phyloP scores from a whole-genome alignment of 768 basidiomycete genomes.

The Xerocomellus chrysenteron region DNA sequence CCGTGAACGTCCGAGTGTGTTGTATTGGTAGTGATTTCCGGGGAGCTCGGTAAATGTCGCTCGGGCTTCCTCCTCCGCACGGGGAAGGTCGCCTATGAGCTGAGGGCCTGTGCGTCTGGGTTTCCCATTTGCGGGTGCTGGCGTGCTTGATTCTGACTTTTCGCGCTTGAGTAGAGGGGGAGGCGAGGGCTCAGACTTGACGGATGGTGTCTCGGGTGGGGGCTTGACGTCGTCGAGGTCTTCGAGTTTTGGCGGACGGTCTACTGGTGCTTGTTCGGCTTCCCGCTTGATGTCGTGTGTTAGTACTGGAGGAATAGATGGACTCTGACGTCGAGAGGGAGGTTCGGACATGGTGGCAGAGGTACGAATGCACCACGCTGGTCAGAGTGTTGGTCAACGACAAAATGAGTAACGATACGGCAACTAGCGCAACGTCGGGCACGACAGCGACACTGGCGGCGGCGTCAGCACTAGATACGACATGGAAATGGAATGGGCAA shows the following conservation, averaged over 20 bases:
- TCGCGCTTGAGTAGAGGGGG: constrained; percentile 32
- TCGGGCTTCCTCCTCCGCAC: constrained; percentile 71
- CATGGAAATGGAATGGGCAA: background rate
- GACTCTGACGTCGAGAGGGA: constrained; percentile 30
- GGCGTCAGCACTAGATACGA: constrained; percentile 13
- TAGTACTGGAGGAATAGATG: constrained; percentile 14
- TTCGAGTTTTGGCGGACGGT: constrained; percentile 16
- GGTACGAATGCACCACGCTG: constrained; percentile 12
- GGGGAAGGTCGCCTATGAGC: constrained; percentile 79
- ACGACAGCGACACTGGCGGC: constrained; percentile 13
- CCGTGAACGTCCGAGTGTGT: constrained; percentile 80
- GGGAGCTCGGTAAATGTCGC: constrained; percentile 70
- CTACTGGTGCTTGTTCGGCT: constrained; percentile 5
- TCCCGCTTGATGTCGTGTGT: constrained; percentile 14
- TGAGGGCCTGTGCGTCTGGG: constrained; percentile 47
- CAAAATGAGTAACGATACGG: constrained; percentile 23
- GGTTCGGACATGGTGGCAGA: constrained; percentile 32
- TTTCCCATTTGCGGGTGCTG: constrained; percentile 35
- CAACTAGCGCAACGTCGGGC: constrained; percentile 21
- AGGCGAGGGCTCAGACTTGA: constrained; percentile 31
- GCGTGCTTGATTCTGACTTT: constrained; percentile 36
- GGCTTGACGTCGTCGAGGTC: constrained; percentile 25
- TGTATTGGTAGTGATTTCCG: constrained; percentile 85
- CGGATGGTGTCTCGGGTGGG: constrained; percentile 29
- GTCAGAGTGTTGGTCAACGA: constrained; percentile 21